These are phyloP conservation scores for Scedosporium apiospermum DNA, from an alignment of 2,329 filamentous ascomycete species.

Conservation along the genomic window DNA sequence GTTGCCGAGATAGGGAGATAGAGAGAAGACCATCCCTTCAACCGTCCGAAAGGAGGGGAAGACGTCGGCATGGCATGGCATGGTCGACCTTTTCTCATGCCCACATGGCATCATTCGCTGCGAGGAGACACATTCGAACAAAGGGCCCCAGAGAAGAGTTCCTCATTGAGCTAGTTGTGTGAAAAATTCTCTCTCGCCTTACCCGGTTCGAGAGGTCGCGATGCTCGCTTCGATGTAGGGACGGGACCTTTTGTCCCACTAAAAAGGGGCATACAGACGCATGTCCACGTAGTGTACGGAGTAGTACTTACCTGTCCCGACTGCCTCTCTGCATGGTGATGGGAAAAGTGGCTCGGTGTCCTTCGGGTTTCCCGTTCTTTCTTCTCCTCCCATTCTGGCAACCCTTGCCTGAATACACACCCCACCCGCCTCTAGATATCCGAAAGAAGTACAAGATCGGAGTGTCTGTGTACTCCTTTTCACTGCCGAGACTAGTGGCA, in stretches of 20 bases:
- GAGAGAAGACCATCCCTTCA: too few species aligned
- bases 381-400: neutral
- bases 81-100: too few species aligned
- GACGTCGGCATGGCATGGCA: too few species aligned
- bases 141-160: neutral
- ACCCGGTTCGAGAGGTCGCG: neutral
- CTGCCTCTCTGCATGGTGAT: neutral
- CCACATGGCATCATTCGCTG: too few species aligned
- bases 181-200: neutral
- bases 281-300: neutral
- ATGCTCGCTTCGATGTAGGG: neutral
- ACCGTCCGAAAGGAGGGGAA: too few species aligned
- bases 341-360: neutral
- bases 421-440: neutral
- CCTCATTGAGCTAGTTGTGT: neutral
- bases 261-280: neutral
- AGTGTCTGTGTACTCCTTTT: neutral
- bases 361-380: neutral
- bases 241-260: slow-evolving; percentile 1
- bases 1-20: too few species aligned
- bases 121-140: too few species aligned
- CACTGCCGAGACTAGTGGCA: neutral
- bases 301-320: neutral
- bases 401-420: neutral
- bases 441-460: neutral